Evolutionary conservation across 1,284 basidiomycete genomes (phyloP).

Genomic region (Phylloporus sp.): DNA sequence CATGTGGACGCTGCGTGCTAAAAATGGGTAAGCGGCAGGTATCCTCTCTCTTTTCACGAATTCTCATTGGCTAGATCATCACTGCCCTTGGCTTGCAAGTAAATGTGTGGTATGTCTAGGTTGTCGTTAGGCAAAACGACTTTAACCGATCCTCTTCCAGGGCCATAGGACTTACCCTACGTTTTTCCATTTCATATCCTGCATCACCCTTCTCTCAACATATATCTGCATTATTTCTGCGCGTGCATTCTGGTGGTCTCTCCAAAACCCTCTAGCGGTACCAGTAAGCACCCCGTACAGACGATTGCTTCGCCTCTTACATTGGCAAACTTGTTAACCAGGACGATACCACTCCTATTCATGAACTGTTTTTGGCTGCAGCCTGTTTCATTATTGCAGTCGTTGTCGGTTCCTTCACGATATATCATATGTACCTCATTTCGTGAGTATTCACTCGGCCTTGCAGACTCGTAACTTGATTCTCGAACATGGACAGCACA

Average conservation of each 20-base stretch:
- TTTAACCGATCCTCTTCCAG: slow-evolving; percentile 45
- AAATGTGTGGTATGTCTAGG: slow-evolving; percentile 74
- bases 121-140: not conserved
- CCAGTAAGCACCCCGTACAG: slow-evolving; percentile 50
- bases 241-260: slow-evolving; percentile 70
- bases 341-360: slow-evolving; percentile 74
- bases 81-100: slow-evolving; percentile 86
- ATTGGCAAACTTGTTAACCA: slow-evolving; percentile 36
- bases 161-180: slow-evolving; percentile 87
- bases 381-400: slow-evolving; percentile 70
- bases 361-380: slow-evolving; percentile 73
- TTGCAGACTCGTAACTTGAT: slow-evolving; percentile 1
- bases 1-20: slow-evolving; percentile 81
- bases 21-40: slow-evolving; percentile 75
- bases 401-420: slow-evolving; percentile 78
- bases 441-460: slow-evolving; percentile 59
- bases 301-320: slow-evolving; percentile 5
- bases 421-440: slow-evolving; percentile 83
- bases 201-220: slow-evolving; percentile 67
- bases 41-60: slow-evolving; percentile 15
- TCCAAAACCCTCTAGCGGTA: slow-evolving; percentile 65
- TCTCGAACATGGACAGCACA: slow-evolving; percentile 57
- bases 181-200: slow-evolving; percentile 84
- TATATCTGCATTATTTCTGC: slow-evolving; percentile 69
- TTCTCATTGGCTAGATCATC: slow-evolving; percentile 69